A percentile compares a stretch with the other conserved stretches of the same genome.
phyloP scores from a whole-genome alignment of 2,329 filamentous ascomycete genomes.

The Helicocarpus griseus region DNA sequence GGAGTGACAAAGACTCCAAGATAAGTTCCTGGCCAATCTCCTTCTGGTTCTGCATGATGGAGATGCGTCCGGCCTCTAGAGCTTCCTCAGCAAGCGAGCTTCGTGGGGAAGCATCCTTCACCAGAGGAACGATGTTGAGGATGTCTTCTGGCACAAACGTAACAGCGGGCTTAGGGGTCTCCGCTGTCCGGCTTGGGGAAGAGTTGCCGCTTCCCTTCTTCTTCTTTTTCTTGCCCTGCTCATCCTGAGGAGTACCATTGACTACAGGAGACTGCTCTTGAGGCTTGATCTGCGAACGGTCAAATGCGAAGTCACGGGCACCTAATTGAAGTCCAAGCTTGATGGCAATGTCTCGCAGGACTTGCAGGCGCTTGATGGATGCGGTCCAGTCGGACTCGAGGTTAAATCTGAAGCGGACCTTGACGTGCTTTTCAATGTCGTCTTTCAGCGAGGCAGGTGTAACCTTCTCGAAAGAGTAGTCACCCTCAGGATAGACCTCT shows the following conservation, averaged over 20 bases:
- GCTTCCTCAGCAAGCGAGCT: conserved; percentile 91
- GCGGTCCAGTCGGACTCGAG: conserved; percentile 60
- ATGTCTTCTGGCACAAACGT: conserved; percentile 81
- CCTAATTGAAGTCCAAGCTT: conserved; percentile 85
- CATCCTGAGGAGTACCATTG: conserved; percentile 30
- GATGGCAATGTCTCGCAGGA: conserved; percentile 79
- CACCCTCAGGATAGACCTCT: conserved; percentile 67
- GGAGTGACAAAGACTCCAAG: conserved; percentile 87
- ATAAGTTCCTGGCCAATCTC: conserved; percentile 93
- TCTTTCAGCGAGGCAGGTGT: conserved; percentile 62
- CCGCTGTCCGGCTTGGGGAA: conserved; percentile 36
- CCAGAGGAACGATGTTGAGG: conserved; percentile 81
- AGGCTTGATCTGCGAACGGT: conserved; percentile 30
- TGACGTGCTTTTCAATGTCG: conserved; percentile 62
- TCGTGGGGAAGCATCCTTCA: conserved; percentile 89
- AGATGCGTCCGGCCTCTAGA: conserved; percentile 88
- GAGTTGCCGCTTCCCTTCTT: conserved; percentile 44
- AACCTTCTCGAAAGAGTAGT: conserved; percentile 69
- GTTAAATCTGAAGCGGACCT: conserved; percentile 65
- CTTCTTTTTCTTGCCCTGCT: conserved; percentile 45
- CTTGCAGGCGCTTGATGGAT: conserved; percentile 62
- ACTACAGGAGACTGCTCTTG: conserved; percentile 25
- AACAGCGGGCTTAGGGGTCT: conserved; percentile 36
- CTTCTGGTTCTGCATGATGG: conserved; percentile 88
- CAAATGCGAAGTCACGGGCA: conserved; percentile 66